Conservation (phyloP, 2,329 filamentous ascomycete genomes). For the Trichoderma polysporum region DNA sequence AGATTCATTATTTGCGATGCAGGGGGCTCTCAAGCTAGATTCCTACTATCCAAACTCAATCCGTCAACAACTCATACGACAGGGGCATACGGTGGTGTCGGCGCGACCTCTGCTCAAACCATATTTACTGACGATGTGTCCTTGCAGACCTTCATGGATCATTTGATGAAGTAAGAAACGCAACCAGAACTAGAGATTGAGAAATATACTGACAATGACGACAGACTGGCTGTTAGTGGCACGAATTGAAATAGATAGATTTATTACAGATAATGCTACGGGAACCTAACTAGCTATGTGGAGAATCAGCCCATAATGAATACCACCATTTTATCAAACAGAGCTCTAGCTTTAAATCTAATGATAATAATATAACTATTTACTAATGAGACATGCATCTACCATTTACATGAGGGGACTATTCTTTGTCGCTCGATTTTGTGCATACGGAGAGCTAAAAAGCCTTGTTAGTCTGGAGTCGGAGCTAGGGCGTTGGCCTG, state of each 20-base stretch:
- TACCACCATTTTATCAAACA: not conserved
- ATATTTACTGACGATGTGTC: slow-evolving; percentile 99
- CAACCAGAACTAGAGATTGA: not conserved
- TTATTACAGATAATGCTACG: not conserved
- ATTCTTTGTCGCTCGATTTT: not conserved
- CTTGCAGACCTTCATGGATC: slow-evolving; percentile 98
- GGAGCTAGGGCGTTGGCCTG: not conserved
- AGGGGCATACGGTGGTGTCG: slow-evolving; percentile 84
- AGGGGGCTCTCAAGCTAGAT: slow-evolving; percentile 96
- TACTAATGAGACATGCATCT: not conserved
- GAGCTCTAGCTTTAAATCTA: not conserved
- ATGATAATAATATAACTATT: slow-evolving; percentile 6
- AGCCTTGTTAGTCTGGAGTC: not conserved
- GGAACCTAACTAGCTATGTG: not conserved
- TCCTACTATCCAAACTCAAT: slow-evolving; percentile 94
- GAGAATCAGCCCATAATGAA: not conserved
- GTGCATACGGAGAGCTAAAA: not conserved
- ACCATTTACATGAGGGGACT: not conserved
- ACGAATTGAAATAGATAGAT: slow-evolving; percentile 48
- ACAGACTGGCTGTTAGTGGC: slow-evolving; percentile 61
- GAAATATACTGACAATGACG: slow-evolving; percentile 22
- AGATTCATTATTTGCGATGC: slow-evolving; percentile 98
- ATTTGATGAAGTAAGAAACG: slow-evolving; percentile 86
- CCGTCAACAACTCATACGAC: slow-evolving; percentile 96
- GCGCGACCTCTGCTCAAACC: slow-evolving; percentile 84